phyloP scores from a whole-genome alignment of 164 flowering plant species.

The Tinospora cordifolia region DNA sequence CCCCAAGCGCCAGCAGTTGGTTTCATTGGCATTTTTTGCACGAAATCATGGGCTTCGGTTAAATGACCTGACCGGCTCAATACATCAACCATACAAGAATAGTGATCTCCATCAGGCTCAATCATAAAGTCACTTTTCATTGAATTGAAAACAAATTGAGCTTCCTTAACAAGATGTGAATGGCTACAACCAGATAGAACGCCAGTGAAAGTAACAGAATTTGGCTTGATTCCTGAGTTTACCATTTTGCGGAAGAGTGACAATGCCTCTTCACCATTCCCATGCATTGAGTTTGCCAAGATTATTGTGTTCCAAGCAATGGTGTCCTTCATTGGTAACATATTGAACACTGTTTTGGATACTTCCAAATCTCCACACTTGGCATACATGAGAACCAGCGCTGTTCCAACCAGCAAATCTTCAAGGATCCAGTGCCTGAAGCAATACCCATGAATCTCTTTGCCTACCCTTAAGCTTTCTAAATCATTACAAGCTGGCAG shows the following conservation, averaged over 20 bases:
- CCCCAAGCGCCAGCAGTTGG: slow-evolving; percentile 60
- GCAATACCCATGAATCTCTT: slow-evolving; percentile 43
- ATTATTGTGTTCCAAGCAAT: slow-evolving; percentile 65
- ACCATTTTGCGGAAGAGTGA: slow-evolving; percentile 41
- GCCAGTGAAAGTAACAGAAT: slow-evolving; percentile 46
- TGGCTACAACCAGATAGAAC: slow-evolving; percentile 58
- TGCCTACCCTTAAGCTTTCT: slow-evolving; percentile 39
- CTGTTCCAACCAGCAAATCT: slow-evolving; percentile 34
- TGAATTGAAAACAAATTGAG: slow-evolving; percentile 31
- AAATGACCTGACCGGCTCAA: slow-evolving; percentile 53
- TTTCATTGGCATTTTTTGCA: slow-evolving; percentile 44
- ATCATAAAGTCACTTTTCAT: slow-evolving; percentile 33
- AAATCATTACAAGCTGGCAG: slow-evolving; percentile 44
- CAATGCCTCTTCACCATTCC: slow-evolving; percentile 42
- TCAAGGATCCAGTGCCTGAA: slow-evolving; percentile 25
- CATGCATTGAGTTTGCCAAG: slow-evolving; percentile 56
- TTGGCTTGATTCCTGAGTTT: slow-evolving; percentile 38
- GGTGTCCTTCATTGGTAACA: slow-evolving; percentile 32
- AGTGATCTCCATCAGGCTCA: slow-evolving; percentile 47
- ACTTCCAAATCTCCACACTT: slow-evolving; percentile 48
- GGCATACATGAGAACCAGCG: slow-evolving; percentile 50
- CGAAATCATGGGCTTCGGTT: slow-evolving; percentile 43
- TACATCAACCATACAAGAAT: slow-evolving; percentile 52
- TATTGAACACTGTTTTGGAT: slow-evolving; percentile 31
- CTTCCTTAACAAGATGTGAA: slow-evolving; percentile 45